Evolutionary conservation across 495 filamentous ascomycete species (phyloP).

Genomic region (Daldinia childiae): DNA sequence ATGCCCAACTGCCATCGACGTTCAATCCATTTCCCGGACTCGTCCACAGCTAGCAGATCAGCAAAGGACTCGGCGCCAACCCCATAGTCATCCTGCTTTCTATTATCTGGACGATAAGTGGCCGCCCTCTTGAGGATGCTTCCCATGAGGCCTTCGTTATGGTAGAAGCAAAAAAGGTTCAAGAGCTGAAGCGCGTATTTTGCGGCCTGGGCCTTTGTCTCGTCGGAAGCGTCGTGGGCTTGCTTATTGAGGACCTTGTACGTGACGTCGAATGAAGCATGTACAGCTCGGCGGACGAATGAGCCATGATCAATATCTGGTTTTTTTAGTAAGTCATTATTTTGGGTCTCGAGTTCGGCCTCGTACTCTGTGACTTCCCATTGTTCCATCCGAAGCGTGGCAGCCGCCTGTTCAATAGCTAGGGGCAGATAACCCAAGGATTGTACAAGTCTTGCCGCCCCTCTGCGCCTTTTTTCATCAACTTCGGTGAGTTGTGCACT

Average conservation of each 20-base stretch:
- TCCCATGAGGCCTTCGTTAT: constrained; percentile 7
- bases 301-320: neutral
- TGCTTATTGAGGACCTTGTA: constrained; percentile 6
- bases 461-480: neutral
- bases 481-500: neutral
- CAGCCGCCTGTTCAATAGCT: neutral
- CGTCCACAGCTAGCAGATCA: neutral
- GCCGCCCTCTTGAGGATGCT: neutral
- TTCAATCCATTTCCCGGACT: constrained; percentile 1
- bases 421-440: neutral
- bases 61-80: neutral
- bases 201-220: neutral
- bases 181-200: constrained; percentile 5
- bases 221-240: neutral
- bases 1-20: neutral
- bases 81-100: neutral
- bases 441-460: neutral
- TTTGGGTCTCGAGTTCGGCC: neutral
- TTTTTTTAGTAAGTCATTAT: neutral
- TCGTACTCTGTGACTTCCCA: constrained; percentile 4
- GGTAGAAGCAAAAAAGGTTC: constrained; percentile 6
- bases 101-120: neutral
- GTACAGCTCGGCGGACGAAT: neutral
- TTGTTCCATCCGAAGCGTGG: neutral
- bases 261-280: constrained; percentile 12